phyloP scores from a whole-genome alignment of 23 red algal species.

The Gracilaria domingensis region DNA sequence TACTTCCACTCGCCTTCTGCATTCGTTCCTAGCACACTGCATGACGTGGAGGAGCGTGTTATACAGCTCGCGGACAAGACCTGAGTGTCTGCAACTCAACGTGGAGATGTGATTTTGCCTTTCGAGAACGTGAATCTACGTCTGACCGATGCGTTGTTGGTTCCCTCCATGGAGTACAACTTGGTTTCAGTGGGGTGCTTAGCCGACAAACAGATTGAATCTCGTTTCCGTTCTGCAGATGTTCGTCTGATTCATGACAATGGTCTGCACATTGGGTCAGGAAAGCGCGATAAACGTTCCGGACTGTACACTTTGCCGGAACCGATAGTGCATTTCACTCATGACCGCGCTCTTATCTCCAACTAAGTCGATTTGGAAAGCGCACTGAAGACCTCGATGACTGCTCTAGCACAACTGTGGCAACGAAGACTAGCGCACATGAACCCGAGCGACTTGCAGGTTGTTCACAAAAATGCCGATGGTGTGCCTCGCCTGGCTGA shows the following conservation, averaged over 20 bases:
- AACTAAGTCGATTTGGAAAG: too few relatives aligned
- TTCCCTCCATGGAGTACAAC: background rate
- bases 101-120: conserved; percentile 27
- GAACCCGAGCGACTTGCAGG: conserved; percentile 15
- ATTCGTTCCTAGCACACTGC: conserved; percentile 22
- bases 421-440: conserved; percentile 36
- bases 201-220: conserved; percentile 32
- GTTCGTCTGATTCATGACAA: conserved; percentile 28
- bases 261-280: background rate
- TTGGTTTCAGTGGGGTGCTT: conserved; percentile 16
- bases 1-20: background rate
- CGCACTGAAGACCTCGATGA: background rate
- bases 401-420: background rate
- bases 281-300: background rate
- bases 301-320: conserved; percentile 25
- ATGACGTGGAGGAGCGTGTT: background rate
- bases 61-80: conserved; percentile 43
- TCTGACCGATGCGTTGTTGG: conserved; percentile 4
- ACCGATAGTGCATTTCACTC: background rate
- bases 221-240: conserved; percentile 10
- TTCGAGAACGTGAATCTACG: conserved; percentile 19
- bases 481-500: conserved; percentile 7
- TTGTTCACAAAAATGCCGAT: conserved; percentile 31
- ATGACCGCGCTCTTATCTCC: too few relatives aligned
- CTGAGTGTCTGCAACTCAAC: conserved; percentile 24